A percentile compares a stretch with the other conserved stretches of the same genome.
phyloP scores from a whole-genome alignment of 257 asterid species.

The Gynochthodes officinalis region DNA sequence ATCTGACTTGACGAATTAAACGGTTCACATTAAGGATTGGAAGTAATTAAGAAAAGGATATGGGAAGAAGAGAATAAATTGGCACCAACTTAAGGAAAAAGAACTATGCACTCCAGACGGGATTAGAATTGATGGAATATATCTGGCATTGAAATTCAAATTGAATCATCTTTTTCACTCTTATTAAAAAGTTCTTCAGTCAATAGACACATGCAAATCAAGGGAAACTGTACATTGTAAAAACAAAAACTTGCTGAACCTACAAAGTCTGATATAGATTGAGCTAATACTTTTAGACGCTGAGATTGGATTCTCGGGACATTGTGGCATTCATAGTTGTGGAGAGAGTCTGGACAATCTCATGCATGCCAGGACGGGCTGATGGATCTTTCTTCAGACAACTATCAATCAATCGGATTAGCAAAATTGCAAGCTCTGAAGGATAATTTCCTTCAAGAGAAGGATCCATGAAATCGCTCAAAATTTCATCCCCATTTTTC shows the following conservation, averaged over 20 bases:
- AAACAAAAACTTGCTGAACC: not conserved
- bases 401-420: conserved; percentile 46
- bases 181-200: not conserved
- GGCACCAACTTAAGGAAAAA: not conserved
- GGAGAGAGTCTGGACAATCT: conserved; percentile 56
- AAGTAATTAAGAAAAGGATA: not conserved
- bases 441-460: conserved; percentile 52
- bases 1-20: not conserved
- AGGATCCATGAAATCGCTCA: conserved; percentile 54
- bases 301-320: conserved; percentile 55
- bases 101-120: not conserved
- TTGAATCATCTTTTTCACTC: not conserved
- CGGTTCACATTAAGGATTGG: not conserved
- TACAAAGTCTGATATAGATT: not conserved
- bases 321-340: conserved; percentile 39
- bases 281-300: conserved; percentile 36
- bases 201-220: not conserved
- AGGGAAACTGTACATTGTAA: not conserved
- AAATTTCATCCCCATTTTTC: conserved; percentile 34
- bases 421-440: conserved; percentile 36
- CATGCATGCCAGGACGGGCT: conserved; percentile 66
- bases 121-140: not conserved
- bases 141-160: not conserved
- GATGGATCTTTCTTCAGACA: conserved; percentile 69
- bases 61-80: not conserved